Base-by-base conservation (phyloP, 1,139 yeast genomes). In the Wickerhamiella infanticola region DNA sequence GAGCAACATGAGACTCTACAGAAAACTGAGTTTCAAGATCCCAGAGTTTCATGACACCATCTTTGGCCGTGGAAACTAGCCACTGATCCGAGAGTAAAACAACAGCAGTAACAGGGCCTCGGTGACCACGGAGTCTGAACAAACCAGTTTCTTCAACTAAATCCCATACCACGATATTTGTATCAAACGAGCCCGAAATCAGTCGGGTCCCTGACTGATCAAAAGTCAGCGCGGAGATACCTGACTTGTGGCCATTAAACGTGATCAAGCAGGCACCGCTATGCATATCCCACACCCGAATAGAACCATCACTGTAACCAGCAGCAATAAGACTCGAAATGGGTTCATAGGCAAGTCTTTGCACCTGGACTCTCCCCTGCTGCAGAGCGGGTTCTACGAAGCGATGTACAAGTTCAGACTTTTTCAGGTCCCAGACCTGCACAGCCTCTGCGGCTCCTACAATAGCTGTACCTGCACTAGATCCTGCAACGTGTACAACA, bases 1-100 rank as follows among this genome's bases (percentile, higher is more conserved):
- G 95, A 1, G 97, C 95, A 51, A 88, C 77, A 61, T 86, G 97
- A 0, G 97, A 86, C 62, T 90, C 99, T 13, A 86, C 69, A 64
- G 96, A 85, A 60, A 85, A 95, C 59, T 83, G 88, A 9, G 93
- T 69, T 57, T 78, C 80, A 53, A 90, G 66, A 59, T 90, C 97
- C 99, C 99, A 90, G 40, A 90, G 64, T 60, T 90, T 90, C 53
- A 90, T 70, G 47, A 86, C 68, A 1, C 98, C 97, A 61, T 90
- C 98, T 59, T 86, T 88, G 5, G 94, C 76, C 1, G 80, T 77
- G 54, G 86, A 77, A 38, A 86, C 56, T 33, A 90, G 65, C 72
- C 82, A 83, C 51, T 80, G 81, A 41, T 63, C 62, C 18, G 47
- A 37, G 41, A 79, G 59, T 46, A 79, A 71, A 11, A 62, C 60